These are phyloP conservation scores for Posidonia australis DNA, from an alignment of 106 monocot species.

Conservation along the genomic window DNA sequence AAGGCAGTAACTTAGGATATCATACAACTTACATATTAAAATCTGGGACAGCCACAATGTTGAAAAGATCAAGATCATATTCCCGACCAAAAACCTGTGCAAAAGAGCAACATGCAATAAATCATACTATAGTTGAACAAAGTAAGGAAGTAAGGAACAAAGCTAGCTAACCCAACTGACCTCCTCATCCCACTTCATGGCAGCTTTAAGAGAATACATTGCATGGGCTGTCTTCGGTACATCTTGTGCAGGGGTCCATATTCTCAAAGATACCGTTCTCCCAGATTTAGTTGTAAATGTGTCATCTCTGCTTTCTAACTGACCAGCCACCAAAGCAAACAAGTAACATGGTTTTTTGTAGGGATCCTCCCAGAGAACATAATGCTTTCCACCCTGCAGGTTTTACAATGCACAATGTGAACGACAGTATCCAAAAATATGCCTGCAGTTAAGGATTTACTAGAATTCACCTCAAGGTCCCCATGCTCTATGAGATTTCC, in stretches of 20 bases:
- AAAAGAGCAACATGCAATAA: slow-evolving; percentile 2
- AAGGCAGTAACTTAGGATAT: not conserved
- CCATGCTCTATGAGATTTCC: slow-evolving; percentile 89
- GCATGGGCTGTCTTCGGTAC: slow-evolving; percentile 95
- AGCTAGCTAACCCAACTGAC: slow-evolving; percentile 22
- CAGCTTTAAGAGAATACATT: slow-evolving; percentile 98
- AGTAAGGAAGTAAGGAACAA: not conserved
- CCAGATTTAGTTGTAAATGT: slow-evolving; percentile 77
- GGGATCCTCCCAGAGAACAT: slow-evolving; percentile 91
- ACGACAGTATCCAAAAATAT: not conserved
- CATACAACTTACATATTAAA: slow-evolving; percentile 84
- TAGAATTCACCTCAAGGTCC: slow-evolving; percentile 51
- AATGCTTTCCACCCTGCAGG: slow-evolving; percentile 76
- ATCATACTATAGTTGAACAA: not conserved
- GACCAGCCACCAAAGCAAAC: slow-evolving; percentile 94
- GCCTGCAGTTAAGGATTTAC: not conserved
- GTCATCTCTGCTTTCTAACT: slow-evolving; percentile 85
- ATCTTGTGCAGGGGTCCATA: slow-evolving; percentile 91
- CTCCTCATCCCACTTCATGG: slow-evolving; percentile 99
- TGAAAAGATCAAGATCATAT: slow-evolving; percentile 97
- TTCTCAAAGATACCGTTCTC: slow-evolving; percentile 57
- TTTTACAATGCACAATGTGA: not conserved
- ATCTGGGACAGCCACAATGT: slow-evolving; percentile 99
- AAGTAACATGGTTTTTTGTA: slow-evolving; percentile 91
- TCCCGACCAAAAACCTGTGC: slow-evolving; percentile 93